These are phyloP conservation scores for Fusarium tanahbumbuense DNA, from an alignment of 2,329 filamentous ascomycete genomes.

Conservation along the genomic window DNA sequence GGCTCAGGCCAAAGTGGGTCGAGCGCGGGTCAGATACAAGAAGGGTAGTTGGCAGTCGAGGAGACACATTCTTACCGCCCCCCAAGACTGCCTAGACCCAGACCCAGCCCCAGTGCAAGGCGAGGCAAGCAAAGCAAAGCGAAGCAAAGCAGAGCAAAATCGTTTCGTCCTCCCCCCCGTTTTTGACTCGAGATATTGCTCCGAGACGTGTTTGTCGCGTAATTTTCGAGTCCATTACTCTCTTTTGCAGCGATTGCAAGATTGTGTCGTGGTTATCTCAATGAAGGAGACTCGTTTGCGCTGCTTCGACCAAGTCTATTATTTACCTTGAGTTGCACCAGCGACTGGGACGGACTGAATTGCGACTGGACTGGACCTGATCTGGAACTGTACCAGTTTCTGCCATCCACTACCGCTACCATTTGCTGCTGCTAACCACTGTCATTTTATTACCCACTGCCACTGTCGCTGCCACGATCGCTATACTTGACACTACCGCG, in stretches of 20 bases:
- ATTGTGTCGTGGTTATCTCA: constrained; percentile 49
- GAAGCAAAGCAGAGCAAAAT: constrained; percentile 22
- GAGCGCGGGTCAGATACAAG: too few relatives aligned
- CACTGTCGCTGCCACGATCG: constrained; percentile 39
- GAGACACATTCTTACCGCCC: too few relatives aligned
- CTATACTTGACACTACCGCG: constrained; percentile 49
- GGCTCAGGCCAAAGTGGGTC: too few relatives aligned
- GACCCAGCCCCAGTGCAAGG: constrained; percentile 32
- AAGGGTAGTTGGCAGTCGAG: too few relatives aligned
- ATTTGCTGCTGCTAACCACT: constrained; percentile 45
- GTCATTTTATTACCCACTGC: constrained; percentile 41
- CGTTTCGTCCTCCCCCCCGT: constrained; percentile 45
- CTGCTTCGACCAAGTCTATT: constrained; percentile 53
- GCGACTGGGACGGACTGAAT: constrained; percentile 40
- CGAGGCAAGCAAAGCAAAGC: constrained; percentile 37
- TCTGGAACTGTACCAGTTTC: constrained; percentile 35
- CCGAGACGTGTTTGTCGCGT: constrained; percentile 40
- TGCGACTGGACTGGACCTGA: constrained; percentile 28
- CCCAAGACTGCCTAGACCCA: too few relatives aligned
- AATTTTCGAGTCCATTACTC: constrained; percentile 41
- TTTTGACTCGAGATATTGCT: constrained; percentile 42
- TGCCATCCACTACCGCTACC: constrained; percentile 50
- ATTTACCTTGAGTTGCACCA: constrained; percentile 55
- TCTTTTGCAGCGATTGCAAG: constrained; percentile 44
- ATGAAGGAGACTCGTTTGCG: constrained; percentile 49